Base-by-base conservation (phyloP, 2,329 filamentous ascomycete species). In the Hortaea werneckii region DNA sequence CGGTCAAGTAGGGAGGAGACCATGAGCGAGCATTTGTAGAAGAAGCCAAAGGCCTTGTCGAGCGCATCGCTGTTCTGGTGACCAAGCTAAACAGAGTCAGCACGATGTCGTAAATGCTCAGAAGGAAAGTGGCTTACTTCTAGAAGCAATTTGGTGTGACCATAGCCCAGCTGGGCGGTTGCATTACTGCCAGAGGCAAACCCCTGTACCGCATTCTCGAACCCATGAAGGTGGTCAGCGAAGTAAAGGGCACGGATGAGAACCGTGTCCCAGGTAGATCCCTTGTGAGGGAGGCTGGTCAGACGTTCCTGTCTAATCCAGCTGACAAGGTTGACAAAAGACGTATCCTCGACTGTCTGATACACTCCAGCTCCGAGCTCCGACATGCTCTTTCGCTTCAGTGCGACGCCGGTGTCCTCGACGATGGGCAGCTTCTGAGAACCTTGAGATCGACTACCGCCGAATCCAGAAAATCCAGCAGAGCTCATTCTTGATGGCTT, bases 31-130 rank as follows among this genome's bases (percentile, higher is more conserved):
- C 71, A 68, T 41, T 71, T 69, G 54, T 75, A 75, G 45, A 76
- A 73, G 41, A 74, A 65, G 3, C 68, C 68, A 53, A 77, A 77
- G 2, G 70, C 66, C 30, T 66, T 70, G 46, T 77, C 71, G 9
- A 78, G 62, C 2, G 72, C 65, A 30, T 67, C 60, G 10, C 69
- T 67, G 47, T 75, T 71, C 41, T 72, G 66, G 40, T 72, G 67
- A 10, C 73, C 74, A 45, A 75, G 68, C 70, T 75, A 7, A 11
- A 13, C 29, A 12, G 10, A 12, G 29, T 43, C 20, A 43, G 41
- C 29, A 34, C n/a, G n/a, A n/a, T n/a, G n/a, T n/a, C n/a, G n/a
- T n/a, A n/a, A n/a, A n/a, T n/a, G n/a, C n/a, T n/a, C n/a, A n/a
- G n/a, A n/a, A n/a, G n/a, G n/a, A n/a, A n/a, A n/a, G n/a, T 11